These are phyloP conservation scores for Suillus bovinus DNA, from an alignment of 768 basidiomycete species.

Conservation along the genomic window DNA sequence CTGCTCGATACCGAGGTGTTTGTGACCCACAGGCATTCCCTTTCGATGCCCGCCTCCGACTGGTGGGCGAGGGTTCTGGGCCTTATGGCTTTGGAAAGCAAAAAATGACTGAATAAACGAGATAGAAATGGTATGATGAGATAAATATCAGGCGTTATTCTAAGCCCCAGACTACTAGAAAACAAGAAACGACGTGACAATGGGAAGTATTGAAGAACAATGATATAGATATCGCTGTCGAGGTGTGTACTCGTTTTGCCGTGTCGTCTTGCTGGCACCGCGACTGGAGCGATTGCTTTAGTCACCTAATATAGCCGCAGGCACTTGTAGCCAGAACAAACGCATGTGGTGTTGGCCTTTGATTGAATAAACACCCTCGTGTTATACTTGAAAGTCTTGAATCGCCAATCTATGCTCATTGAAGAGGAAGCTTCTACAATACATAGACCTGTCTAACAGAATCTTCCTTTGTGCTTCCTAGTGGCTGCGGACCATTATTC, in stretches of 20 bases:
- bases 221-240: background rate
- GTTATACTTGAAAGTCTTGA: background rate
- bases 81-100: no score
- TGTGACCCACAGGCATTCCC: no score
- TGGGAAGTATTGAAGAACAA: background rate
- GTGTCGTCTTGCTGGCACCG: background rate
- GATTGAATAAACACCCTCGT: background rate
- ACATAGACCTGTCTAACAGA: background rate
- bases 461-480: background rate
- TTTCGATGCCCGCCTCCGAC: no score
- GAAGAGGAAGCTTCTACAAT: background rate
- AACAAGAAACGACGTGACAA: background rate
- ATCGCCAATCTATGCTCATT: background rate
- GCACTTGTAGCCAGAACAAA: background rate
- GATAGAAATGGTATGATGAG: no score
- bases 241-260: background rate
- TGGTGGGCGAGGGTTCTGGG: no score
- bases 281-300: background rate
- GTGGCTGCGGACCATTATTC: background rate
- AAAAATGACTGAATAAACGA: no score
- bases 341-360: no score
- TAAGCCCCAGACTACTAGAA: slow-evolving; percentile 13
- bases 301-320: background rate
- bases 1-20: no score
- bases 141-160: no score